These are phyloP conservation scores for Elongisporangium anandrum DNA, from an alignment of 352 stramenopile species.

Conservation along the genomic window DNA sequence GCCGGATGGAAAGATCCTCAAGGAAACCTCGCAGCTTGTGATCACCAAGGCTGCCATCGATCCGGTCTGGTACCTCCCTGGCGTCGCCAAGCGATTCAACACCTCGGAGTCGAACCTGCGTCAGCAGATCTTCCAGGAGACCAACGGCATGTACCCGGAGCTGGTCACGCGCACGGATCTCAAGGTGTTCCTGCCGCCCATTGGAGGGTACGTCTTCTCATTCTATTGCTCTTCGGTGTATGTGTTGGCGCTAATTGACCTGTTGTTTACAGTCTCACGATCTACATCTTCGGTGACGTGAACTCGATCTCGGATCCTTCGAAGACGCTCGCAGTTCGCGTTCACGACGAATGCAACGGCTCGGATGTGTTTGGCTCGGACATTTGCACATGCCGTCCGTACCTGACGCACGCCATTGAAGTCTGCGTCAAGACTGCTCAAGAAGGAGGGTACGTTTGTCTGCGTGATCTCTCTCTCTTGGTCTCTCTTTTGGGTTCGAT, in stretches of 20 bases:
- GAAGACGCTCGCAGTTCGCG: conserved; percentile 95
- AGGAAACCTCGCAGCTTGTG: conserved; percentile 85
- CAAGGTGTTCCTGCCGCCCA: conserved; percentile 98
- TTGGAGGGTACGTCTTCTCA: conserved; percentile 85
- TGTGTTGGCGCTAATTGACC: conserved; percentile 4
- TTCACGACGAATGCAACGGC: conserved; percentile 99
- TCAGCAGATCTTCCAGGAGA: conserved; percentile 98
- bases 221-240: not conserved
- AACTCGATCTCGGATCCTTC: conserved; percentile 96
- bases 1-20: conserved; percentile 96
- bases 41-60: conserved; percentile 98
- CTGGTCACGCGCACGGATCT: conserved; percentile 98
- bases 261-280: conserved; percentile 86
- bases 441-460: conserved; percentile 86
- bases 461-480: not conserved
- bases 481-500: not conserved
- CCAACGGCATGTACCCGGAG: conserved; percentile 99
- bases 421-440: conserved; percentile 98
- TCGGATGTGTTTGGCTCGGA: conserved; percentile 98
- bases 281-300: conserved; percentile 99
- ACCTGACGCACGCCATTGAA: conserved; percentile 99
- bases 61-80: conserved; percentile 98
- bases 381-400: conserved; percentile 99
- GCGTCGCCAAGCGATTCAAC: conserved; percentile 97
- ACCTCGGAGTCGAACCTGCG: conserved; percentile 94